Conservation (phyloP, 306 rosid genomes). For the Purshia tridentata region DNA sequence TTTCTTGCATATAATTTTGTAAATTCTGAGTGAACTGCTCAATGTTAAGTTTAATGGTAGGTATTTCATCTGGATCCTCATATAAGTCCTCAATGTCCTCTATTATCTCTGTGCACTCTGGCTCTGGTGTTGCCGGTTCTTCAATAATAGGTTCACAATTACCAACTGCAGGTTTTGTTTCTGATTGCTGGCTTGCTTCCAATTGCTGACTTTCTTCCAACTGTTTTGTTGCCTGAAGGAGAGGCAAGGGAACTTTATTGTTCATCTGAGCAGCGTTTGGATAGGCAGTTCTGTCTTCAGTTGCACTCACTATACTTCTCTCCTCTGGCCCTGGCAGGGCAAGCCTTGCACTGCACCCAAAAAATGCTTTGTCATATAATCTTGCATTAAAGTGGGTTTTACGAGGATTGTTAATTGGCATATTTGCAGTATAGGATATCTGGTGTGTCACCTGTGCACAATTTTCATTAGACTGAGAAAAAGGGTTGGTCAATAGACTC, state of each 20-base stretch:
- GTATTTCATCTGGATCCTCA: constrained; percentile 76
- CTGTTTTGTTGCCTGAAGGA: constrained; percentile 48
- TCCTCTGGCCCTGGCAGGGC: constrained; percentile 94
- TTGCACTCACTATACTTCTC: constrained; percentile 55
- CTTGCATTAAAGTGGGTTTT: constrained; percentile 3
- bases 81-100: constrained; percentile 74
- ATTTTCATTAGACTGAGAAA: neutral
- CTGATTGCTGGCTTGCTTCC: constrained; percentile 43
- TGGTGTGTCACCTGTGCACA: neutral
- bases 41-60: constrained; percentile 73
- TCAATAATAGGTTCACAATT: constrained; percentile 84
- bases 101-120: constrained; percentile 50
- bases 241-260: constrained; percentile 49
- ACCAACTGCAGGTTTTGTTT: constrained; percentile 33
- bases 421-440: neutral
- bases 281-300: constrained; percentile 41
- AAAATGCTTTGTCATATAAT: constrained; percentile 25
- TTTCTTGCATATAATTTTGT: constrained; percentile 78
- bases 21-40: constrained; percentile 79
- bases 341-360: constrained; percentile 90
- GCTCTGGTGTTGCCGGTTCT: constrained; percentile 95
- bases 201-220: constrained; percentile 44
- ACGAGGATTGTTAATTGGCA: constrained; percentile 12
- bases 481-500: neutral
- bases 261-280: constrained; percentile 34